Conservation (phyloP, 148 eudicot genomes). For the Hydrangea macrophylla region DNA sequence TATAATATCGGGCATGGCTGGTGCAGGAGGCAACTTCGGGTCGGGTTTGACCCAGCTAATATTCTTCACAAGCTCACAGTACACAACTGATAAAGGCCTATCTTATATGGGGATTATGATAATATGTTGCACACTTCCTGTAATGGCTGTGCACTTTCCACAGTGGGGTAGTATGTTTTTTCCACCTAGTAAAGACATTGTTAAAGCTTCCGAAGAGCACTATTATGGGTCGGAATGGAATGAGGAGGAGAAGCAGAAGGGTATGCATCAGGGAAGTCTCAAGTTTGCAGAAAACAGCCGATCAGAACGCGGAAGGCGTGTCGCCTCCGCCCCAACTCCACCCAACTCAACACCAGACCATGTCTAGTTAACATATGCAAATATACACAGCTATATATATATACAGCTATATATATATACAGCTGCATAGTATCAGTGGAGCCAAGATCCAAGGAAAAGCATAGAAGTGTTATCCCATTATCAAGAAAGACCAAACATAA, state of each 20-base stretch:
- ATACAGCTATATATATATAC: no score
- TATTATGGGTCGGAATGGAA: conserved; percentile 46
- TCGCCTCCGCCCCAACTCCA: conserved; percentile 20
- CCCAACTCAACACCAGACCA: conserved; percentile 15
- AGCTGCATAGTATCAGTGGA: no score
- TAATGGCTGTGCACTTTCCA: conserved; percentile 43
- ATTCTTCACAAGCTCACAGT: conserved; percentile 29
- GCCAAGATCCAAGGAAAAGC: no score
- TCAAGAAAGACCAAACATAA: no score
- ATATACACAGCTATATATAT: no score
- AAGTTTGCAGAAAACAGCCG: conserved; percentile 44
- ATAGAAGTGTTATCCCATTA: no score
- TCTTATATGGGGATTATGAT: conserved; percentile 53
- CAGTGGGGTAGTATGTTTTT: conserved; percentile 62
- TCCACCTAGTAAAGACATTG: conserved; percentile 18
- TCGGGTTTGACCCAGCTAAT: conserved; percentile 47
- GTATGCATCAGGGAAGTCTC: conserved; percentile 51
- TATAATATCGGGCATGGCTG: conserved; percentile 47
- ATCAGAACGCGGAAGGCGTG: conserved; percentile 35
- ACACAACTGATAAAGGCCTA: conserved; percentile 26
- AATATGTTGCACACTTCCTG: conserved; percentile 43
- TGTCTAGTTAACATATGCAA: conserved; percentile 12
- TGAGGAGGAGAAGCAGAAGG: conserved; percentile 38
- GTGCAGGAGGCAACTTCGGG: conserved; percentile 58
- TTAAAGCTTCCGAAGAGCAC: conserved; percentile 25